Base-by-base conservation (phyloP, 208 protist genomes). In the Tritrichomonas foetus region DNA sequence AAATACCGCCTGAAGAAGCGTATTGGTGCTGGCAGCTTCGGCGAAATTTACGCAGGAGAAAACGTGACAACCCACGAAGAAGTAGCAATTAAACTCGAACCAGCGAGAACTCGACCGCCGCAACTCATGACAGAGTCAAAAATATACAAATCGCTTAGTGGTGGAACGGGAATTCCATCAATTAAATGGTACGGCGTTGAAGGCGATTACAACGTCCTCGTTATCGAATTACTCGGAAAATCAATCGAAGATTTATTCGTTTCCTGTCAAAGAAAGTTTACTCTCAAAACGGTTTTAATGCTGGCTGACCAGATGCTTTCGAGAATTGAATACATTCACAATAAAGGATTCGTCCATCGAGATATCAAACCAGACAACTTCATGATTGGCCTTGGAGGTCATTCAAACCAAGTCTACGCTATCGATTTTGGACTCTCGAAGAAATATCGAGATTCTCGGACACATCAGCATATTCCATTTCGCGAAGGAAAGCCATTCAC, bases 401-500 rank as follows among this genome's bases (percentile, higher is more conserved):
- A 98, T 93, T 96, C 94, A 61, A 97, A 97, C 27, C 94, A 66
- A 33, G 39, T 95, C 30, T 95, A 93, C 39, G 27, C 82, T 44
- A 95, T 95, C 41, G 94, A 95, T 57, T 93, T 95, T 84, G 82
- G 94, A 98, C 96, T 99, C n/a, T 98, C 98, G 44, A 99, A 99
- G 96, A 98, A 98, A 94, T 99, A 99, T 96, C 96, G 98, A 74
- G 98, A 99, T 95, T 97, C 98, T 33, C 97, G 97, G 94, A 99
- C 98, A 50, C 97, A 98, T 94, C 94, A 98, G 94, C 99, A 99
- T 96, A 99, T 99, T 84, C 97, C 98, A 9, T 99, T 99, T 96
- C 39, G 39, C 2, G 94, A 95, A 30, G 78, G 95, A 50, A 95
- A 95, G 66, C 66, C 74, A 39, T 84, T 95, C 13, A 94, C 94